Conservation (phyloP, 2,329 filamentous ascomycete genomes). For the Aciculosporium take region DNA sequence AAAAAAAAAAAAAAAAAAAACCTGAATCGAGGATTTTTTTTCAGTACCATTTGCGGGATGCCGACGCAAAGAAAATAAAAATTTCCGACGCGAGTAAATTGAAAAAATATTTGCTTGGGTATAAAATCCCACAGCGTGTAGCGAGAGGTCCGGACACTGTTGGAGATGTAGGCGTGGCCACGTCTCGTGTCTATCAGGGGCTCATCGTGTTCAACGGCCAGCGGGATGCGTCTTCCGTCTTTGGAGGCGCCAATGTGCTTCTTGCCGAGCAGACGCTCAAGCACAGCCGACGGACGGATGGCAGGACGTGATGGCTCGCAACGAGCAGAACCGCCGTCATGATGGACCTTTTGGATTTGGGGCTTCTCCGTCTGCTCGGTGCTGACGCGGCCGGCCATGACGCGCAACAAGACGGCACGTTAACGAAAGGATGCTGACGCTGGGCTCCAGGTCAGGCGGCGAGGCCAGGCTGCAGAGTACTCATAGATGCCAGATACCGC, state of each 20-base stretch:
- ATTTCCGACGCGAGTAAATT: conserved; percentile 76
- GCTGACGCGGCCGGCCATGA: conserved; percentile 3
- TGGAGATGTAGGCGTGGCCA: conserved; percentile 35
- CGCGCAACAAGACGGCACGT: background rate
- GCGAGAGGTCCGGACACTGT: conserved; percentile 64
- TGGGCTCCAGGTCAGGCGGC: no score
- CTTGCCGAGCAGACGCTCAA: conserved; percentile 43
- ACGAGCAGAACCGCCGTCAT: background rate
- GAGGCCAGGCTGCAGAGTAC: no score
- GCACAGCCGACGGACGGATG: conserved; percentile 25
- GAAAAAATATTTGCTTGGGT: conserved; percentile 70
- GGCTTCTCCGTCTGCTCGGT: conserved; percentile 3
- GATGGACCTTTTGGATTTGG: background rate
- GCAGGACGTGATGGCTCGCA: background rate
- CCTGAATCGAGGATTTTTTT: background rate
- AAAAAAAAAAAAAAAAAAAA: no score
- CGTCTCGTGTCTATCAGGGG: conserved; percentile 35
- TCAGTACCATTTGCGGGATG: conserved; percentile 54
- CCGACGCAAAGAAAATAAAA: conserved; percentile 79
- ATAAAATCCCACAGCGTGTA: conserved; percentile 78
- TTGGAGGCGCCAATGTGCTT: conserved; percentile 56
- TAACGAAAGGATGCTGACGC: background rate
- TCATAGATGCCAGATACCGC: no score
- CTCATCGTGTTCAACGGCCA: conserved; percentile 23
- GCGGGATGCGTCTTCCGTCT: conserved; percentile 45